Conservation (phyloP, 345 rosid species). For the Combretum micranthum region DNA sequence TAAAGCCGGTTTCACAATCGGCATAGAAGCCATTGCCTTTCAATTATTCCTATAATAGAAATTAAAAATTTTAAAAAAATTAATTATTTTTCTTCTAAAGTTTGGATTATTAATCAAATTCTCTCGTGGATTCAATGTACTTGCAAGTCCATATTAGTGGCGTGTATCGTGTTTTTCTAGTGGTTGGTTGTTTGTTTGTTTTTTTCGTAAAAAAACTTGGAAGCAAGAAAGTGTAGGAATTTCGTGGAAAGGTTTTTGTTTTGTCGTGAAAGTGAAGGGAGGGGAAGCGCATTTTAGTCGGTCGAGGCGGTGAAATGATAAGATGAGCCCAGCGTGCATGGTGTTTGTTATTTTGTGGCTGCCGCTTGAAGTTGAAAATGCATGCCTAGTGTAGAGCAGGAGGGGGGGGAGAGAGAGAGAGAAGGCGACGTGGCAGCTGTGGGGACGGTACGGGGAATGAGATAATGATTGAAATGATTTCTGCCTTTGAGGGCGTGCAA, state of each 20-base stretch:
- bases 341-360: conserved; percentile 26
- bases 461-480: too few species aligned
- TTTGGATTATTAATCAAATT: too few species aligned
- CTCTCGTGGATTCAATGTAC: too few species aligned
- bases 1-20: conserved; percentile 31
- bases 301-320: neutral
- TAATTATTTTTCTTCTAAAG: too few species aligned
- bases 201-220: too few species aligned
- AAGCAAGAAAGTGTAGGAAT: too few species aligned
- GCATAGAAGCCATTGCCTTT: conserved; percentile 37
- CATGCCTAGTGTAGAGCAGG: neutral
- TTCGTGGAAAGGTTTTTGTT: too few species aligned
- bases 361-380: neutral
- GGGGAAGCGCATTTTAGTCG: conserved; percentile 22
- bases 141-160: too few species aligned
- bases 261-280: neutral
- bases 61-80: neutral
- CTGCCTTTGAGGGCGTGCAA: too few species aligned
- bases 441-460: too few species aligned
- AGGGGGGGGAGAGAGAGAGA: neutral
- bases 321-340: conserved; percentile 17
- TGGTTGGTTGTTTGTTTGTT: neutral
- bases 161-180: too few species aligned
- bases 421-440: conserved; percentile 4
- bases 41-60: neutral